Conservation (phyloP, 345 rosid species). For the Mangifera indica region DNA sequence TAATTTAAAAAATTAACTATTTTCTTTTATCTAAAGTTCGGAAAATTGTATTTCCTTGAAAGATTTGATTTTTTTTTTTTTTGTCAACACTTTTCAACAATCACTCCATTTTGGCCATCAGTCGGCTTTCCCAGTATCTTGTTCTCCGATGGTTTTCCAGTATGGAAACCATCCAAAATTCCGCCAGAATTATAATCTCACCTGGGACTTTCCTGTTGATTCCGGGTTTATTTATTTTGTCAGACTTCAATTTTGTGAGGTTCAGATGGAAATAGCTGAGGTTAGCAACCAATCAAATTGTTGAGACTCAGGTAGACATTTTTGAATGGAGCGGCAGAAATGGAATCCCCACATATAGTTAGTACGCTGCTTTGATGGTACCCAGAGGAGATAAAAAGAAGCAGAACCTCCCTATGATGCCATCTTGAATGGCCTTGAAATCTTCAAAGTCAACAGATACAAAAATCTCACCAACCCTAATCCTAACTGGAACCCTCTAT, state of each 20-base stretch:
- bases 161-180: too few relatives aligned
- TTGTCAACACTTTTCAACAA: too few relatives aligned
- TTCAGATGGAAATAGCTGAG: conserved; percentile 14
- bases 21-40: too few relatives aligned
- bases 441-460: conserved; percentile 36
- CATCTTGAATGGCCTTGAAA: conserved; percentile 54
- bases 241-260: conserved; percentile 55
- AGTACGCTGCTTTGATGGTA: conserved; percentile 18
- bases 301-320: conserved; percentile 16
- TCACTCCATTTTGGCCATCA: too few relatives aligned
- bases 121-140: too few relatives aligned
- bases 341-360: conserved; percentile 22
- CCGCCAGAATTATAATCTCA: conserved; percentile 32
- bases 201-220: conserved; percentile 46
- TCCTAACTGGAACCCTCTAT: conserved; percentile 24
- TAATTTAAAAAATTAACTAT: too few relatives aligned
- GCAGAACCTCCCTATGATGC: conserved; percentile 43
- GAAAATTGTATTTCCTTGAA: too few relatives aligned
- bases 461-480: conserved; percentile 22
- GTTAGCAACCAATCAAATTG: conserved; percentile 18
- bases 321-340: conserved; percentile 19
- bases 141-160: too few relatives aligned
- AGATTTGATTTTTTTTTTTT: too few relatives aligned
- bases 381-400: not conserved
- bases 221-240: conserved; percentile 37